Evolutionary conservation across 2,329 filamentous ascomycete species (phyloP).

Genomic region (Beauveria caledonica): DNA sequence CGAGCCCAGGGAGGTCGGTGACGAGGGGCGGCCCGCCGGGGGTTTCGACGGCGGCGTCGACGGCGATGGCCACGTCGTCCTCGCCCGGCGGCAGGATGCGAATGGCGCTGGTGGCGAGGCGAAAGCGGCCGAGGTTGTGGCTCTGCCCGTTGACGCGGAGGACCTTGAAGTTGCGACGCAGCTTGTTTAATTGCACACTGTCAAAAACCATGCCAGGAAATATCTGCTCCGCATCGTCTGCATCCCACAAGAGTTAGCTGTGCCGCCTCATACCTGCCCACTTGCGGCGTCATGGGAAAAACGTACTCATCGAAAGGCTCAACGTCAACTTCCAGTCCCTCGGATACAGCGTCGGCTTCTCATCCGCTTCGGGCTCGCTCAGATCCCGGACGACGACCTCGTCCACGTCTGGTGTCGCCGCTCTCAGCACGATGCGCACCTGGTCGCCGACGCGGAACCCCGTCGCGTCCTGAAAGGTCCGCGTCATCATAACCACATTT

Average conservation of each 20-base stretch:
- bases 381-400: constrained; percentile 54
- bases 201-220: constrained; percentile 65
- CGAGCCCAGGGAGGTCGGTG: constrained; percentile 58
- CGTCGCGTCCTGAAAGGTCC: constrained; percentile 63
- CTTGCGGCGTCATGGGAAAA: not conserved
- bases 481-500: constrained; percentile 63
- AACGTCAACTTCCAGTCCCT: constrained; percentile 30
- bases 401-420: constrained; percentile 45
- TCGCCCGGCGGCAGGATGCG: constrained; percentile 28
- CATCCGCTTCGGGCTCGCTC: constrained; percentile 29
- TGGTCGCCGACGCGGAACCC: constrained; percentile 65
- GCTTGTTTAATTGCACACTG: constrained; percentile 33
- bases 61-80: constrained; percentile 11
- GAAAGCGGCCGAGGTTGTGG: constrained; percentile 37
- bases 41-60: constrained; percentile 9
- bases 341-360: constrained; percentile 19
- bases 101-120: constrained; percentile 27
- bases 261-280: too few species aligned
- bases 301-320: constrained; percentile 25
- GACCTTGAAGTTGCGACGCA: constrained; percentile 42
- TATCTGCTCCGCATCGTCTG: constrained; percentile 58
- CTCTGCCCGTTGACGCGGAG: constrained; percentile 45
- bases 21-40: constrained; percentile 33
- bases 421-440: constrained; percentile 49
- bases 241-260: not conserved